Evolutionary conservation across 495 filamentous ascomycete genomes (phyloP).

Genomic region (Poronia punctata): DNA sequence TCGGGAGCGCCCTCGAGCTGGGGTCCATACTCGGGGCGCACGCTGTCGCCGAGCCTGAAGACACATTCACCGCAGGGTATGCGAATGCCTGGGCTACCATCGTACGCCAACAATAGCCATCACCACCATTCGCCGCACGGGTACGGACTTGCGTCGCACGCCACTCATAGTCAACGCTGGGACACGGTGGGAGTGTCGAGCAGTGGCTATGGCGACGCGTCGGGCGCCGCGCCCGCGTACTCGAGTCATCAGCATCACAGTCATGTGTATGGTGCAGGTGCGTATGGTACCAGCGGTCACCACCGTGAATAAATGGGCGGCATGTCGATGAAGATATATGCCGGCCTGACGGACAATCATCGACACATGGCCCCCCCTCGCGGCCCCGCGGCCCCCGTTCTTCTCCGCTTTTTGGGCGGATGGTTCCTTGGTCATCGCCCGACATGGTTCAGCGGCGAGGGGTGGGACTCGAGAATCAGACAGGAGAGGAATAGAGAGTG

Average conservation of each 20-base stretch:
- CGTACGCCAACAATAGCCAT: conserved; percentile 17
- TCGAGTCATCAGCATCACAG: conserved; percentile 25
- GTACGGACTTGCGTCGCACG: conserved; percentile 18
- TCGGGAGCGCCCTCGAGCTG: conserved; percentile 29
- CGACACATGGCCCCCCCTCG: too few relatives aligned
- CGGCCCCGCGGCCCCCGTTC: too few relatives aligned
- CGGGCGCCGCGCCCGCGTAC: conserved; percentile 32
- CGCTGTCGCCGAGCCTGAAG: conserved; percentile 35
- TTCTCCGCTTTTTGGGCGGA: too few relatives aligned
- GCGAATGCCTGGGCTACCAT: conserved; percentile 25
- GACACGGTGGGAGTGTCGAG: conserved; percentile 23
- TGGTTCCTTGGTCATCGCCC: too few relatives aligned
- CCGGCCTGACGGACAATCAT: too few relatives aligned
- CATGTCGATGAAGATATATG: too few relatives aligned
- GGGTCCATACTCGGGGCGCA: conserved; percentile 29
- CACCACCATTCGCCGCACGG: conserved; percentile 19
- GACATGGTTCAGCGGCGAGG: too few relatives aligned
- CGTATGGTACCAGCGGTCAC: conserved; percentile 35
- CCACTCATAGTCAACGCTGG: conserved; percentile 12
- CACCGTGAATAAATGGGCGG: conserved; percentile 14
- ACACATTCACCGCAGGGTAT: conserved; percentile 29
- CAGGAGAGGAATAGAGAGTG: too few relatives aligned
- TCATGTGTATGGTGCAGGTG: conserved; percentile 33
- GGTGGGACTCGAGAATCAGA: too few relatives aligned
- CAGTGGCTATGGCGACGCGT: conserved; percentile 33